These are phyloP conservation scores for Pseudognaphalium luteoalbum DNA, from an alignment of 129 eudicot species.

Conservation along the genomic window DNA sequence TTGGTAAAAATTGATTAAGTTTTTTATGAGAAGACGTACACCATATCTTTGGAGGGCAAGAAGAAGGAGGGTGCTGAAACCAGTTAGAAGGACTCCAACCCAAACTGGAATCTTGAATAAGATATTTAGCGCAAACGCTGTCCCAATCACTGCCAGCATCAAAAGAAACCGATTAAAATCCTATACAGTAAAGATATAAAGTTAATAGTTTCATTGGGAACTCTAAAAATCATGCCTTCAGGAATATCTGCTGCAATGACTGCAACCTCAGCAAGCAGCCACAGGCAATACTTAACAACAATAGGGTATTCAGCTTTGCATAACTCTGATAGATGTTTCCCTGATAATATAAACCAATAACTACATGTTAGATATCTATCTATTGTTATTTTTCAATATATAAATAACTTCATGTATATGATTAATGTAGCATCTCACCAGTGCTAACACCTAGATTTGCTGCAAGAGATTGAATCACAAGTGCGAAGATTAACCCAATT, in stretches of 20 bases:
- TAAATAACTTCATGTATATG: constrained; percentile 1
- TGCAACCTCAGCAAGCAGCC: constrained; percentile 55
- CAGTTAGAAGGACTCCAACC: constrained; percentile 56
- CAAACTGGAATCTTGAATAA: constrained; percentile 53
- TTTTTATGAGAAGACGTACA: constrained; percentile 18
- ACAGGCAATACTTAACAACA: constrained; percentile 42
- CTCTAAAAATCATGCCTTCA: constrained; percentile 27
- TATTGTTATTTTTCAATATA: background rate
- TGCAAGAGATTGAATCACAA: constrained; percentile 63
- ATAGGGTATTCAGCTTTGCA: constrained; percentile 54
- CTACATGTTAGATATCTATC: background rate
- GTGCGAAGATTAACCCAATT: constrained; percentile 60
- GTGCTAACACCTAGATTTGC: constrained; percentile 74
- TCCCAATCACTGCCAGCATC: constrained; percentile 49
- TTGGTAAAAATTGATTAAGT: background rate
- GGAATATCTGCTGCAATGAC: constrained; percentile 67
- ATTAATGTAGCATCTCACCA: constrained; percentile 27
- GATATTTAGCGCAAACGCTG: constrained; percentile 57
- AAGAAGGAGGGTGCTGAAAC: constrained; percentile 49
- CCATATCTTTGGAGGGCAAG: constrained; percentile 62
- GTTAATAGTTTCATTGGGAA: too few relatives aligned
- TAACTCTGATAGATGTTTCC: constrained; percentile 45
- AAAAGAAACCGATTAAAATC: background rate
- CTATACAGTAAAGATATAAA: too few relatives aligned
- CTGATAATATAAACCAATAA: constrained; percentile 19